Base-by-base conservation (phyloP, 495 filamentous ascomycete species). In the Hapsidospora chrysogenum region DNA sequence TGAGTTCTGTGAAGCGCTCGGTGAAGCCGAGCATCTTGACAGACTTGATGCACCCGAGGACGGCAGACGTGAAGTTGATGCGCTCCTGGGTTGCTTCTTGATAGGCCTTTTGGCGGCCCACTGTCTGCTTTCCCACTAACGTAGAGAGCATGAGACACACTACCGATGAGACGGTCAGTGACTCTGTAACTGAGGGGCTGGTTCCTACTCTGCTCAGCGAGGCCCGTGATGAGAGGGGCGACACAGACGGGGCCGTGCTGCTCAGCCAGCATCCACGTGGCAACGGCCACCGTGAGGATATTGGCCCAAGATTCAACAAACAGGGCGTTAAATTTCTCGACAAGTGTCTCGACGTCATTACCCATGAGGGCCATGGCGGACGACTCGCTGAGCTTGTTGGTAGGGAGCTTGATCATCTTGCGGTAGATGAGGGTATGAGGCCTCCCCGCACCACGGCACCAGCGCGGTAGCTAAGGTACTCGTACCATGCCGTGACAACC, bases 361-460 rank as follows among this genome's bases (percentile, higher is more conserved):
- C 67, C 72, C 70, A 76, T 76, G 5, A 72, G 61, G 38, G 72
- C 73, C 8, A 76, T 18, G 0, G 70, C 56, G 7, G 65, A 54
- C 14, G 66, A 50, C 5, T 58, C 48, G 33, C 67, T 64, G 3
- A 56, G 57, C 15, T 52, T 51, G 20, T 48, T 51, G 0, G 60
- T 37, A 9, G 37, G 54, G 4, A 61, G 50, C 9, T 48, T 48
- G 25, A 55, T 63, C 10, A 66, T 62, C 40, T 65, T 66, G 17
- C 51, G 54, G 41, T 70, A 79, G 15, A 79, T 58, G 44, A 71
- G 64, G 2, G 60, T 8, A 72, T 58, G 2, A 82, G 50, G 3
- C 63, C 61, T 0, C 70, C 75, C 7, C 76, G 58, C 2, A 62
- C 52, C 70, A 74, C 76, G 17, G 66, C 76, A 16, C 76, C 60